Evolutionary conservation across 371 early-diverging fungal species (phyloP).

Genomic region (Apophysomyces sp.): DNA sequence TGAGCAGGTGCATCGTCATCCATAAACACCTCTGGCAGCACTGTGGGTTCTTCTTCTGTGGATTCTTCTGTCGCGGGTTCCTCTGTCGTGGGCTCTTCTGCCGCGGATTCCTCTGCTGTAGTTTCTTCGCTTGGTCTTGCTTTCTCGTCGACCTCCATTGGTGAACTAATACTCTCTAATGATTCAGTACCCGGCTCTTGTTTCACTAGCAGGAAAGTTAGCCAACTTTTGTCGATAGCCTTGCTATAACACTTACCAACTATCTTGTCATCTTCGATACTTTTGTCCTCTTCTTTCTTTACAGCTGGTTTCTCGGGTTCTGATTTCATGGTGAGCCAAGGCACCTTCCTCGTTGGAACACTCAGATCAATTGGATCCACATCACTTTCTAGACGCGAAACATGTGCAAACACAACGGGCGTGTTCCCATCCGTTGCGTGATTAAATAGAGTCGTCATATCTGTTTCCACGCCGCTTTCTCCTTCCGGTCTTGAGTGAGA

Average conservation of each 20-base stretch:
- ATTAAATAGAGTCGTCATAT: constrained; percentile 33
- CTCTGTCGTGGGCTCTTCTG: neutral
- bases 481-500: constrained; percentile 18
- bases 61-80: constrained; percentile 6
- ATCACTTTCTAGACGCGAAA: constrained; percentile 34
- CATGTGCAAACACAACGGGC: constrained; percentile 40
- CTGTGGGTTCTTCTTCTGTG: constrained; percentile 17
- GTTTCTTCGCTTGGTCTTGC: neutral
- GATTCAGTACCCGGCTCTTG: constrained; percentile 3
- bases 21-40: constrained; percentile 23
- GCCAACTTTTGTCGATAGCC: too few relatives aligned
- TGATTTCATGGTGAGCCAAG: constrained; percentile 31
- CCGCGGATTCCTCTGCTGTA: neutral
- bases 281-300: constrained; percentile 8
- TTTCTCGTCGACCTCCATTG: constrained; percentile 6
- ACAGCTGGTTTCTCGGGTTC: constrained; percentile 6
- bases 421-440: constrained; percentile 15
- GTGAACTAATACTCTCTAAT: neutral
- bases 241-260: neutral
- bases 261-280: neutral
- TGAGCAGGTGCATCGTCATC: constrained; percentile 48
- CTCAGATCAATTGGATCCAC: constrained; percentile 40
- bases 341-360: constrained; percentile 17
- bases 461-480: constrained; percentile 24
- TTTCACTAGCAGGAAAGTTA: constrained; percentile 6